Evolutionary conservation across 352 stramenopile species (phyloP).

Genomic region (Phytophthora tubulina): DNA sequence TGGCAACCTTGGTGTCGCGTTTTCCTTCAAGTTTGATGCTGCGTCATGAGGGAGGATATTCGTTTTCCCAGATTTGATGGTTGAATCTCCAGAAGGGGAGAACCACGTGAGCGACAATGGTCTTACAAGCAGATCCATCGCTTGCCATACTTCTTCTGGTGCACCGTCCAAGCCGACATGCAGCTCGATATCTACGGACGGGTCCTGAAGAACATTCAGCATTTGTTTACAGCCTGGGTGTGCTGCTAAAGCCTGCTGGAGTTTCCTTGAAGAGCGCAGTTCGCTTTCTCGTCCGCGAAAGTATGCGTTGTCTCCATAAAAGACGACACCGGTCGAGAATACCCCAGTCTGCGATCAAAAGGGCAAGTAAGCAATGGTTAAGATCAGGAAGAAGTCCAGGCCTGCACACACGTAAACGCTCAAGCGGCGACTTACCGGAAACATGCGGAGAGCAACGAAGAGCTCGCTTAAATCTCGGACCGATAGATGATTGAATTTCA

Average conservation of each 20-base stretch:
- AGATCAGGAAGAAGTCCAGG: background rate
- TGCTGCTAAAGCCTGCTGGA: slow-evolving; percentile 41
- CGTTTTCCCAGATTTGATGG: background rate
- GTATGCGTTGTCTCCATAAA: slow-evolving; percentile 30
- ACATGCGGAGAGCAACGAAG: slow-evolving; percentile 52
- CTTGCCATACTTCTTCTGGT: slow-evolving; percentile 31
- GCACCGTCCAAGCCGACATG: slow-evolving; percentile 55
- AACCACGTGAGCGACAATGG: slow-evolving; percentile 11
- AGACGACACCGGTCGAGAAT: slow-evolving; percentile 33
- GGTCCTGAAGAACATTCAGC: slow-evolving; percentile 44
- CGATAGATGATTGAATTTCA: slow-evolving; percentile 25
- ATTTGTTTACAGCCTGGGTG: slow-evolving; percentile 38
- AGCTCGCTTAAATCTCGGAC: slow-evolving; percentile 5
- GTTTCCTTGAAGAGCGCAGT: slow-evolving; percentile 28
- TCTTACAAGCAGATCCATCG: slow-evolving; percentile 27
- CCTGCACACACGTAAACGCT: background rate
- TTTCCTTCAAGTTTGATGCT: background rate
- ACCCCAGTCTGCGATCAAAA: slow-evolving; percentile 17
- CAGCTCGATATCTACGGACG: slow-evolving; percentile 39
- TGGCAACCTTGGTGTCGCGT: slow-evolving; percentile 12
- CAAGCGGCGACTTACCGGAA: slow-evolving; percentile 39
- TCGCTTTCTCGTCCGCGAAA: slow-evolving; percentile 33
- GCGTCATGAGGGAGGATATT: too few species aligned
- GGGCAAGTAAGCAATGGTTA: background rate
- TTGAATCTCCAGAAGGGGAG: background rate